Base-by-base conservation (phyloP, 306 rosid genomes). In the Pachyrhizus erosus region DNA sequence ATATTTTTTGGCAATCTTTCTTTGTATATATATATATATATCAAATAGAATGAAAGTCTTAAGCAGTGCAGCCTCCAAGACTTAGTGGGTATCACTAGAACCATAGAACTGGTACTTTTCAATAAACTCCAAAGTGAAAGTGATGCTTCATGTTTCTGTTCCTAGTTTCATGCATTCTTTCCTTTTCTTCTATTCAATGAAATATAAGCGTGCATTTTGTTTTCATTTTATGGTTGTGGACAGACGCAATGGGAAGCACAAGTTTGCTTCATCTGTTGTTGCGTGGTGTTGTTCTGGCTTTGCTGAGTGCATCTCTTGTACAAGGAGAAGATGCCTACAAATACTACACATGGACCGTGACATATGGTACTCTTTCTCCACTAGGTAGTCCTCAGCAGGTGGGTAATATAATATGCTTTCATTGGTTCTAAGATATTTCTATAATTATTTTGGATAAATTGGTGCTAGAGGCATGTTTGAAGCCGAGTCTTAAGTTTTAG, bases 331-430 rank as follows among this genome's bases (percentile, higher is more conserved):
- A 93, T 88, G 92, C 97, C n/a, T 94, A 94, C 76, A 89, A 84
- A 73, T 94, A 68, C 40, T 91, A 66, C 85, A 91, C 97, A 33
- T 94, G 97, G 98, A 95, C 94, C 5, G 97, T 95, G 14, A 95
- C 97, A 57, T 95, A 93, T 83, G 98, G 97, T 18, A 95, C 92
- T 62, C 86, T 58, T 84, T 93, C 94, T 86, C 98, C 95, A 75
- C 88, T 95, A 5, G 98, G 94, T 18, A 87, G 76, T 84, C 91
- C 98, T 54, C 96, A 96, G 84, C 97, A 96, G 98, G 99, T 95
- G 80, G 2, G 82, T 84, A n/a, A 73, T 49, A 57, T 26, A 60
- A 42, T 42, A 40, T 39, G 37, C 43, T 46, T 70, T 23, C 69
- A n/a, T 71, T 83, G 54, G 69, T 57, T 58, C 39, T 86, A 11